Base-by-base conservation (phyloP, 352 stramenopile genomes). In the Hyaloperonospora brassicae region DNA sequence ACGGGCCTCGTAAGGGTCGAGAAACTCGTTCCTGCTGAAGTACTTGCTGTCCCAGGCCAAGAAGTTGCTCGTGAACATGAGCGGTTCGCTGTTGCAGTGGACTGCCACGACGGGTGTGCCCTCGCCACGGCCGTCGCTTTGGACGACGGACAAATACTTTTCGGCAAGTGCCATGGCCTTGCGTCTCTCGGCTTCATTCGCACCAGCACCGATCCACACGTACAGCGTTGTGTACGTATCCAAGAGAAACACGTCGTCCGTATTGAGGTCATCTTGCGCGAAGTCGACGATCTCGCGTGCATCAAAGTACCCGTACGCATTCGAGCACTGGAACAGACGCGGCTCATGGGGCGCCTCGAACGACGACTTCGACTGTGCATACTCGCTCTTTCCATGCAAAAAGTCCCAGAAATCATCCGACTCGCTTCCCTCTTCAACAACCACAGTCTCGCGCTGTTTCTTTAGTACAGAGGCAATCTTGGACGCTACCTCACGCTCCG, bases 51-150 rank as follows among this genome's bases (percentile, higher is more conserved):
- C 87, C 89, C 89, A 97, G 2, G 83, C 88, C 45, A 89, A 50
- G 61, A 97, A 97, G 72, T 96, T 86, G 68, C 75, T 84, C 40
- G 83, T 95, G 68, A 97, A 97, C 68, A 97, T 79, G 2, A 81
- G 59, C 23, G 88, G 86, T 64, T 97, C 89, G 45, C 69, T 84
- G 55, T 76, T 79, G 50, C 84, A 89, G 38, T 85, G 66, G 38
- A 96, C 72, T 9, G 72, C 72, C 35, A 97, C 67, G 31, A 96
- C 87, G 1, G 86, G 80, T 0, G 79, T 95, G 39, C 89, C 87
- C 1, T 82, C 65, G 14, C 73, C 86, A 55, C 85, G 83, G 11
- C 87, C 85, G 57, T 96, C 86, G 59, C 83, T 85, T 53, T 86
- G 79, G 14, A 68, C 79, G 36, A 86, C 61, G 9, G 57, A 60